phyloP scores from a whole-genome alignment of 2,329 filamentous ascomycete genomes.

The Emericellopsis atlantica region DNA sequence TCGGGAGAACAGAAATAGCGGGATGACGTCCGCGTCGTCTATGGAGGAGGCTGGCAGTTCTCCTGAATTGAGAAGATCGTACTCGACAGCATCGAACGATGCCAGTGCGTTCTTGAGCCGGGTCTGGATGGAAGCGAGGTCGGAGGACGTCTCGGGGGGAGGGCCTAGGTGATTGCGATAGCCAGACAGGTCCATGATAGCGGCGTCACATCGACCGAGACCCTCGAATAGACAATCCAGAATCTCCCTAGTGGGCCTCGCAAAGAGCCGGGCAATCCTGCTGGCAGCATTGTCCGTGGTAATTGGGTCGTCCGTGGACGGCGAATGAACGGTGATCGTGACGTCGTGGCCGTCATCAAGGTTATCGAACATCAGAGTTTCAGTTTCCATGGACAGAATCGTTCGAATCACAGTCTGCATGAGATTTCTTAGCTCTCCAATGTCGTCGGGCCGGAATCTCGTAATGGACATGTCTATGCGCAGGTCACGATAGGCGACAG shows the following conservation, averaged over 20 bases:
- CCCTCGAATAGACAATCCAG: constrained; percentile 30
- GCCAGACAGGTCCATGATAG: constrained; percentile 40
- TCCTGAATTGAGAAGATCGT: constrained; percentile 29
- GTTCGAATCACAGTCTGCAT: constrained; percentile 42
- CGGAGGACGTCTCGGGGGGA: constrained; percentile 23
- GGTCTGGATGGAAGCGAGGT: constrained; percentile 23
- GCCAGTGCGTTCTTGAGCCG: constrained; percentile 28
- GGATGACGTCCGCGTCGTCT: constrained; percentile 34
- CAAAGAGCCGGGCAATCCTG: constrained; percentile 19
- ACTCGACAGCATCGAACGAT: constrained; percentile 33
- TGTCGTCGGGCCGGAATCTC: constrained; percentile 35
- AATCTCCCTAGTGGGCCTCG: constrained; percentile 31
- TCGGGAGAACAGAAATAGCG: constrained; percentile 41
- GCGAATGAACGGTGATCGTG: constrained; percentile 2
- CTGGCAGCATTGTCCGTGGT: constrained; percentile 7
- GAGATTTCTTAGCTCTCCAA: constrained; percentile 36
- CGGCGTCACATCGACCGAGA: constrained; percentile 34
- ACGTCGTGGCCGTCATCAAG: constrained; percentile 7
- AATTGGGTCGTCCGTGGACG: background rate
- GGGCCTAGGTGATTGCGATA: constrained; percentile 34
- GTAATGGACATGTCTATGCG: constrained; percentile 43
- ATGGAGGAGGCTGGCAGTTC: constrained; percentile 30
- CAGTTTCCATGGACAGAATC: constrained; percentile 36
- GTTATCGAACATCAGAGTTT: constrained; percentile 30
- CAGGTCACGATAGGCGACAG: constrained; percentile 42